A percentile compares a stretch with the other conserved stretches of the same genome.
Conservation (phyloP, 208 protist genomes). For the Crithidia mellificae region DNA sequence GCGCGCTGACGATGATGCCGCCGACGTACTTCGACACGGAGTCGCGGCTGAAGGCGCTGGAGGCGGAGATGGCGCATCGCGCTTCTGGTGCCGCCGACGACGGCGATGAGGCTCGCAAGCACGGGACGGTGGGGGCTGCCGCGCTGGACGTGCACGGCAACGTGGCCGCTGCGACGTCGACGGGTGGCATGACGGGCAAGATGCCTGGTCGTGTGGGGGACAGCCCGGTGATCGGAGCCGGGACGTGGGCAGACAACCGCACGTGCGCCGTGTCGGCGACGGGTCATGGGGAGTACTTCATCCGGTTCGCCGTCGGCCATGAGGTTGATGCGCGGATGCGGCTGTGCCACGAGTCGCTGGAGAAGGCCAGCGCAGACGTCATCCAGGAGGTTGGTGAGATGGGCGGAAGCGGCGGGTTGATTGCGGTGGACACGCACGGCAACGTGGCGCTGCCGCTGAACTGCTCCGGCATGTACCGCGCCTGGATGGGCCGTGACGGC, state of each 20-base stretch:
- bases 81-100: constrained; percentile 10
- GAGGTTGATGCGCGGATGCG: constrained; percentile 40
- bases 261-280: constrained; percentile 37
- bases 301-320: constrained; percentile 29
- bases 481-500: constrained; percentile 34
- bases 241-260: constrained; percentile 35
- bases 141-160: constrained; percentile 28
- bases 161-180: constrained; percentile 32
- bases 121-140: constrained; percentile 32
- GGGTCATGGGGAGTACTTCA: constrained; percentile 31
- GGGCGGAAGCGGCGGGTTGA: constrained; percentile 25
- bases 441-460: constrained; percentile 32
- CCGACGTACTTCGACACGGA: constrained; percentile 29
- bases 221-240: constrained; percentile 32
- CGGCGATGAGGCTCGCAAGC: constrained; percentile 19
- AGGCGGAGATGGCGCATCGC: constrained; percentile 27
- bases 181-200: constrained; percentile 34
- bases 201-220: constrained; percentile 32
- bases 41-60: constrained; percentile 27
- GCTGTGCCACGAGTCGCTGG: constrained; percentile 24
- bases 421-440: constrained; percentile 29
- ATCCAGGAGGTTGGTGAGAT: constrained; percentile 24
- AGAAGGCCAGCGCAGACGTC: constrained; percentile 19
- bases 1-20: constrained; percentile 20
- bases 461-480: constrained; percentile 35